Conservation (phyloP, 2,329 filamentous ascomycete genomes). For the Penicillium decumbens region DNA sequence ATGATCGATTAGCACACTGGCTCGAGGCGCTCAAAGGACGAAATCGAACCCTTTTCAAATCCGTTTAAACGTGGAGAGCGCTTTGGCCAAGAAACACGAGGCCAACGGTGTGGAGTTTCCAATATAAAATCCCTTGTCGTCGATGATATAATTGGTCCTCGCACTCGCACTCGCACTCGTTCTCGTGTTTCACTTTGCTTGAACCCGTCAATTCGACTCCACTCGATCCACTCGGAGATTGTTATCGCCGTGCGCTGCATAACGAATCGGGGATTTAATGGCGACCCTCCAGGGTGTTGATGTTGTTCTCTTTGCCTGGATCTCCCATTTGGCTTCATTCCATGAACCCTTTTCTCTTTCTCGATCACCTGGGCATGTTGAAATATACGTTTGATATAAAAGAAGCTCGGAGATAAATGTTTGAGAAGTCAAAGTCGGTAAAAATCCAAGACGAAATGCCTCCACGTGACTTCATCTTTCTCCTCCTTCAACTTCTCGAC, state of each 20-base stretch:
- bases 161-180: slow-evolving; percentile 22
- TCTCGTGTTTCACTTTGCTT: slow-evolving; percentile 23
- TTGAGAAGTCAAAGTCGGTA: background rate
- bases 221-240: slow-evolving; percentile 11
- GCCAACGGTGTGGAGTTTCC: background rate
- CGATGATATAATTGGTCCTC: slow-evolving; percentile 10
- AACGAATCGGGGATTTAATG: background rate
- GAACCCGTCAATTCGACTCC: background rate
- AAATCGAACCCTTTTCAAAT: background rate
- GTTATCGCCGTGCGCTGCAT: slow-evolving; percentile 4
- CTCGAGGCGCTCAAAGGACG: background rate
- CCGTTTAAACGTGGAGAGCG: slow-evolving; percentile 1
- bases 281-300: background rate
- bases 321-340: background rate
- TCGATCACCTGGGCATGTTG: background rate
- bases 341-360: no score
- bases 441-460: background rate
- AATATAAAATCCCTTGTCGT: background rate
- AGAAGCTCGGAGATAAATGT: background rate
- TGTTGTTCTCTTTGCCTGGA: background rate
- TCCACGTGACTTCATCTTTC: slow-evolving; percentile 7
- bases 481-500: background rate
- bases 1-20: no score
- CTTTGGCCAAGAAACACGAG: slow-evolving; percentile 1
- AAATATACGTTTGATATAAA: no score